phyloP scores from a whole-genome alignment of 225 moss, liverwort and hornwort genomes.

The Lunularia cruciata region DNA sequence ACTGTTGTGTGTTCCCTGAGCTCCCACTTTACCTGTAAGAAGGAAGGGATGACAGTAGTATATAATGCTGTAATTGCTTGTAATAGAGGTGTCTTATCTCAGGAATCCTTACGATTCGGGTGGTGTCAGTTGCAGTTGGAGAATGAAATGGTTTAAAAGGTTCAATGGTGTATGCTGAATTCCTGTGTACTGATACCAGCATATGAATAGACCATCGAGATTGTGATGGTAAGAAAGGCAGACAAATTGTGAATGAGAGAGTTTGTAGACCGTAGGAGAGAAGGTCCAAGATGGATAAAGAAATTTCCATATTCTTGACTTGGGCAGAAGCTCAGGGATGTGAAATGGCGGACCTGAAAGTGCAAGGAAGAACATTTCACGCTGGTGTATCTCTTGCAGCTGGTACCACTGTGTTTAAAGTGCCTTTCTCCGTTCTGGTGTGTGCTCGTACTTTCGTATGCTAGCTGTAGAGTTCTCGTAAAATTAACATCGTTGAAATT shows the following conservation, averaged over 20 bases:
- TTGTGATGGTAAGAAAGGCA: not conserved
- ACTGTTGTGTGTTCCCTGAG: no score
- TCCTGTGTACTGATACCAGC: no score
- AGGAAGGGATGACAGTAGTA: no score
- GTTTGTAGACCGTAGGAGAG: not conserved
- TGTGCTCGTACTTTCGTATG: not conserved
- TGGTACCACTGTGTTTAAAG: constrained; percentile 1
- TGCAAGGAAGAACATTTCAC: not conserved
- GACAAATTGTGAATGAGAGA: not conserved
- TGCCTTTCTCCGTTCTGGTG: constrained; percentile 10
- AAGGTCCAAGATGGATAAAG: not conserved
- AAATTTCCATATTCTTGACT: not conserved
- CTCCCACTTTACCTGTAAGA: no score
- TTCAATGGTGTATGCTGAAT: not conserved
- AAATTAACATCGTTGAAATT: not conserved
- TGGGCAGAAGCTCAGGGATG: constrained; percentile 8
- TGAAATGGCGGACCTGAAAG: not conserved
- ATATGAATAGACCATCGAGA: no score
- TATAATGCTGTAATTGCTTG: not conserved
- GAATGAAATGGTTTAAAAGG: not conserved
- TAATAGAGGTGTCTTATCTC: not conserved
- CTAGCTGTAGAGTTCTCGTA: not conserved
- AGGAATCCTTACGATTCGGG: not conserved
- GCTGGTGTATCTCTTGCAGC: constrained; percentile 2
- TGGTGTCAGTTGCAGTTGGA: not conserved